These are phyloP conservation scores for Drosera spatulata DNA, from an alignment of 179 eudicot genomes.

Conservation along the genomic window DNA sequence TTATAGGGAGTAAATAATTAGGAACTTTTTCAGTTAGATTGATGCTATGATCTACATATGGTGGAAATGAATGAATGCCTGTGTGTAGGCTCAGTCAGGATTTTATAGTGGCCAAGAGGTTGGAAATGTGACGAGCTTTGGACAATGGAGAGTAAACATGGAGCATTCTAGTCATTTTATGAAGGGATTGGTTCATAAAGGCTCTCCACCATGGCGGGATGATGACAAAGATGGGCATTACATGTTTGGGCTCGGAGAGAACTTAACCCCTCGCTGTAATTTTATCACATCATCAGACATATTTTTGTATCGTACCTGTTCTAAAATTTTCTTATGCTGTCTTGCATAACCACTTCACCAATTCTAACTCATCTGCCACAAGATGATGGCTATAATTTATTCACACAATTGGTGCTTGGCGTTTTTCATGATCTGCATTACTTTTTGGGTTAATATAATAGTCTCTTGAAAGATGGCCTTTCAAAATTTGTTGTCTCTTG, in stretches of 20 bases:
- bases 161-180: constrained; percentile 53
- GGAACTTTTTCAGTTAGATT: constrained; percentile 19
- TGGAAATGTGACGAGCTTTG: constrained; percentile 61
- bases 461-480: no score
- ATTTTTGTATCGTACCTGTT: constrained; percentile 6
- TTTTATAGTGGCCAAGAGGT: constrained; percentile 61
- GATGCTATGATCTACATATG: constrained; percentile 13
- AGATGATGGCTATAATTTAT: no score
- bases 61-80: constrained; percentile 46
- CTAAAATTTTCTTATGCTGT: background rate
- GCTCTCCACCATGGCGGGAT: constrained; percentile 77
- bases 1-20: constrained; percentile 10
- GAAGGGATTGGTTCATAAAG: constrained; percentile 60
- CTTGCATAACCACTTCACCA: background rate
- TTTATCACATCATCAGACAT: constrained; percentile 12
- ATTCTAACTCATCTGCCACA: no score
- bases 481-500: no score
- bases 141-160: constrained; percentile 47
- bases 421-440: no score
- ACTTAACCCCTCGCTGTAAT: constrained; percentile 63
- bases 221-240: constrained; percentile 88
- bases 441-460: no score
- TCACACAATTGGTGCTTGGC: no score
- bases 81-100: constrained; percentile 80
- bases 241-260: constrained; percentile 20